A percentile compares a stretch with the other conserved stretches of the same genome.
phyloP scores from a whole-genome alignment of 2,329 filamentous ascomycete species.

The Orbilia quercus region DNA sequence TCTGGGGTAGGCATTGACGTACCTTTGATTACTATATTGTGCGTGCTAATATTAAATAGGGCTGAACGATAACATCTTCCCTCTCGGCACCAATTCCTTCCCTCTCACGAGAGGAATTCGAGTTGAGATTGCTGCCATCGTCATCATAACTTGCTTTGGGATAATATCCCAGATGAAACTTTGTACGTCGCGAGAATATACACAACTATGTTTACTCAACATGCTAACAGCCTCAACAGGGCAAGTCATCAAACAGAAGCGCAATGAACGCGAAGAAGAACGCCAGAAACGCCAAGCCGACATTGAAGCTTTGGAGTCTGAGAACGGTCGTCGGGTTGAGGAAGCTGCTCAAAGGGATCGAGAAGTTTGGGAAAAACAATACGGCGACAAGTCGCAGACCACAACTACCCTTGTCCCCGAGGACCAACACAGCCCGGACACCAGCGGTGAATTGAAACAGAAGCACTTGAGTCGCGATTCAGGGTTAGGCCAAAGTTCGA shows the following conservation, averaged over 20 bases:
- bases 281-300: constrained; percentile 67
- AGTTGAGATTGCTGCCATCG: constrained; percentile 81
- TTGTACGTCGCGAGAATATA: constrained; percentile 71
- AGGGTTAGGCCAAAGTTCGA: constrained; percentile 45
- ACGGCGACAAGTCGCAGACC: constrained; percentile 70
- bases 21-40: constrained; percentile 4
- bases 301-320: constrained; percentile 74
- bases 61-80: constrained; percentile 83
- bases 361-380: constrained; percentile 78
- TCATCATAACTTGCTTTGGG: constrained; percentile 79
- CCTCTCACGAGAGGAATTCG: constrained; percentile 86
- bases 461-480: constrained; percentile 41
- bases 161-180: constrained; percentile 85
- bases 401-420: constrained; percentile 59
- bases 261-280: constrained; percentile 68
- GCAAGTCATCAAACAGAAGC: constrained; percentile 63
- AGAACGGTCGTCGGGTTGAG: constrained; percentile 72
- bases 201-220: neutral
- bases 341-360: constrained; percentile 65
- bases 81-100: constrained; percentile 79
- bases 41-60: constrained; percentile 62
- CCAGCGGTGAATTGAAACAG: constrained; percentile 28
- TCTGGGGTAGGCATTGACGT: constrained; percentile 73
- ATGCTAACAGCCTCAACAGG: constrained; percentile 63
- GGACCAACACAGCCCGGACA: constrained; percentile 6